Evolutionary conservation across 192 early-diverging fungal genomes (phyloP).

Genomic region (Coemansia biformis): DNA sequence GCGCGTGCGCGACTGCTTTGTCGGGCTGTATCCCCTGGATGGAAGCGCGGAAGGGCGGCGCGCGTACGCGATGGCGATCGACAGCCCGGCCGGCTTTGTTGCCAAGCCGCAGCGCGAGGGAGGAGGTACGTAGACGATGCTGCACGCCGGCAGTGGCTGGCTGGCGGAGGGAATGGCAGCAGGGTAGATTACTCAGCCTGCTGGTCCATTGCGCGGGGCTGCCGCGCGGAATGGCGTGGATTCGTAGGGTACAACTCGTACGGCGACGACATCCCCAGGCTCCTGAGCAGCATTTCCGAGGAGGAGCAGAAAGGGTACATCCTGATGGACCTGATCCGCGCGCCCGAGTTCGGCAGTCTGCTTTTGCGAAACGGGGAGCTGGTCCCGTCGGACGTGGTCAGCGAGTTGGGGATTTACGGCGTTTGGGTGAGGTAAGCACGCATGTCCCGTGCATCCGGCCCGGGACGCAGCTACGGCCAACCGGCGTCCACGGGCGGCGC

Average conservation of each 20-base stretch:
- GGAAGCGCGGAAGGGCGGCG: conserved; percentile 55
- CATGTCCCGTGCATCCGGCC: background rate
- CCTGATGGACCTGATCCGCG: conserved; percentile 90
- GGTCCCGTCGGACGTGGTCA: conserved; percentile 69
- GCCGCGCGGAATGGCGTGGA: too few species aligned
- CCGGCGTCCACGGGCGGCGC: too few species aligned
- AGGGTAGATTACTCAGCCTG: too few species aligned
- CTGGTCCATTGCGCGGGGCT: too few species aligned
- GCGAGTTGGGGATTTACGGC: conserved; percentile 93
- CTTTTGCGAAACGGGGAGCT: conserved; percentile 74
- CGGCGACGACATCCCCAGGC: conserved; percentile 67
- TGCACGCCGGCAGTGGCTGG: conserved; percentile 24
- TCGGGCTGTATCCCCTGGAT: conserved; percentile 88
- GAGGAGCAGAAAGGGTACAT: conserved; percentile 82
- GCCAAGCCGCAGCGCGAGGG: conserved; percentile 97
- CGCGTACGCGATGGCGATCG: conserved; percentile 63
- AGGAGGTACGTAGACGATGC: conserved; percentile 52
- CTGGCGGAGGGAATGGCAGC: conserved; percentile 30
- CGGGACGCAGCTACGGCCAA: too few species aligned
- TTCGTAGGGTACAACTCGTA: conserved; percentile 81
- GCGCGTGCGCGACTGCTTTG: conserved; percentile 69
- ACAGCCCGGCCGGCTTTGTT: conserved; percentile 66
- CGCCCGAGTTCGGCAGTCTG: conserved; percentile 65
- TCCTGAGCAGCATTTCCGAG: conserved; percentile 51
- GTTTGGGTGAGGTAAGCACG: conserved; percentile 69